phyloP scores from a whole-genome alignment of 768 basidiomycete genomes.

The Tulasnella sp. region DNA sequence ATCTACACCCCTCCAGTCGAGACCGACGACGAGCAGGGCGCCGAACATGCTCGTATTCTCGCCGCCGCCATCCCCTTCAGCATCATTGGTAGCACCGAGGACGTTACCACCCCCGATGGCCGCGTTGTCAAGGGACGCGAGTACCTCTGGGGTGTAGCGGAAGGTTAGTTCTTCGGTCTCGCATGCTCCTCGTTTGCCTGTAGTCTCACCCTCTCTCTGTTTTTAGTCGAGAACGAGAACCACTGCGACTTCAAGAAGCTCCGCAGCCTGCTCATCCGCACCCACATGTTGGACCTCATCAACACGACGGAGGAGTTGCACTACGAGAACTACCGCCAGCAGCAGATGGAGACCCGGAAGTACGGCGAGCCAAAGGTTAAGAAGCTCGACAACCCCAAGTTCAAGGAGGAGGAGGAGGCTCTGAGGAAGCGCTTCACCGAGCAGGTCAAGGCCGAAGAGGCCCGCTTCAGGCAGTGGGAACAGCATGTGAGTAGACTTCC shows the following conservation, averaged over 20 bases:
- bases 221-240: slow-evolving; percentile 91
- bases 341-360: slow-evolving; percentile 99
- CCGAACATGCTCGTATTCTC: slow-evolving; percentile 83
- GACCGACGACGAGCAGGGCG: slow-evolving; percentile 75
- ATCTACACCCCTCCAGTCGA: slow-evolving; percentile 94
- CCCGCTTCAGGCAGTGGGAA: slow-evolving; percentile 98
- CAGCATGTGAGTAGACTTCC: slow-evolving; percentile 75
- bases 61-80: slow-evolving; percentile 95
- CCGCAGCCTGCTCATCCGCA: slow-evolving; percentile 89
- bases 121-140: slow-evolving; percentile 94
- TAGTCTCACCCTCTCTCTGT: neutral
- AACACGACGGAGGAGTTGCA: slow-evolving; percentile 92
- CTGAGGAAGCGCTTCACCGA: slow-evolving; percentile 97
- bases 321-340: slow-evolving; percentile 96
- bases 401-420: slow-evolving; percentile 98
- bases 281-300: slow-evolving; percentile 98
- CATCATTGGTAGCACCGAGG: slow-evolving; percentile 95
- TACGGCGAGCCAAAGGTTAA: slow-evolving; percentile 98
- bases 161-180: slow-evolving; percentile 53
- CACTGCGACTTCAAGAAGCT: slow-evolving; percentile 99
- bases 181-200: neutral
- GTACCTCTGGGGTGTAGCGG: slow-evolving; percentile 99
- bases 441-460: slow-evolving; percentile 98
- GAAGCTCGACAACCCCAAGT: slow-evolving; percentile 99
- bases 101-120: slow-evolving; percentile 87